phyloP scores from a whole-genome alignment of 768 basidiomycete genomes.

The Pleurotus tuber-regium region DNA sequence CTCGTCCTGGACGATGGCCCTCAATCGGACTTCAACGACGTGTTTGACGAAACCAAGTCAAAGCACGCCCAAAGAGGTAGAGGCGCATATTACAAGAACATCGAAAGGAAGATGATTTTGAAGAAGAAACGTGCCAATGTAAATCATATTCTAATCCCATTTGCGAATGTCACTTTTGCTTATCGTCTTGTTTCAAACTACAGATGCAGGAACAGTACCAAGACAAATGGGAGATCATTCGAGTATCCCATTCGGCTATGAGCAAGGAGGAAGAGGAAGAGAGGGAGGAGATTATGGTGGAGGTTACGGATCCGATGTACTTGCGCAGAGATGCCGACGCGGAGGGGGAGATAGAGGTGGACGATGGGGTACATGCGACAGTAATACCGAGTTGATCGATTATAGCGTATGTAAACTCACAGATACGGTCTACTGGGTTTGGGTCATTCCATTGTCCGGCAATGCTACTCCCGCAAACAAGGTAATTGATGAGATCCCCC shows the following conservation, averaged over 20 bases:
- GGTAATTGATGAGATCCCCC: background rate
- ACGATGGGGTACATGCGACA: conserved; percentile 24
- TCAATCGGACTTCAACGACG: conserved; percentile 34
- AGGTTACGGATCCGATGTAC: conserved; percentile 72
- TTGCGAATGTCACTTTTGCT: background rate
- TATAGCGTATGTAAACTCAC: no score
- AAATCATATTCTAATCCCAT: conserved; percentile 23
- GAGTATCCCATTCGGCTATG: conserved; percentile 68
- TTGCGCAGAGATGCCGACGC: conserved; percentile 50
- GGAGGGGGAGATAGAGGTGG: conserved; percentile 63
- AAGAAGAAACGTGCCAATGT: conserved; percentile 85
- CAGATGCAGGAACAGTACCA: conserved; percentile 71
- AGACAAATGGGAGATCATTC: conserved; percentile 83
- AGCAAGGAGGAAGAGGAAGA: conserved; percentile 74
- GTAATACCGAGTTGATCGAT: background rate
- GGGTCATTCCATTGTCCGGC: no score
- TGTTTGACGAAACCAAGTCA: conserved; percentile 19
- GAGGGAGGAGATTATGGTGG: conserved; percentile 73
- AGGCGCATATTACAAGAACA: conserved; percentile 88
- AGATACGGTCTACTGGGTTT: no score
- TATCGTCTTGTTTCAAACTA: conserved; percentile 5
- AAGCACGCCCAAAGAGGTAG: conserved; percentile 32
- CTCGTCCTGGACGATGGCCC: conserved; percentile 69
- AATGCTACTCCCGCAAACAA: no score
- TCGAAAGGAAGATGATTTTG: conserved; percentile 83